A percentile compares a stretch with the other conserved stretches of the same genome.
These are phyloP conservation scores for Pyrenophora tritici-repentis DNA, from an alignment of 2,329 filamentous ascomycete species.

Conservation along the genomic window DNA sequence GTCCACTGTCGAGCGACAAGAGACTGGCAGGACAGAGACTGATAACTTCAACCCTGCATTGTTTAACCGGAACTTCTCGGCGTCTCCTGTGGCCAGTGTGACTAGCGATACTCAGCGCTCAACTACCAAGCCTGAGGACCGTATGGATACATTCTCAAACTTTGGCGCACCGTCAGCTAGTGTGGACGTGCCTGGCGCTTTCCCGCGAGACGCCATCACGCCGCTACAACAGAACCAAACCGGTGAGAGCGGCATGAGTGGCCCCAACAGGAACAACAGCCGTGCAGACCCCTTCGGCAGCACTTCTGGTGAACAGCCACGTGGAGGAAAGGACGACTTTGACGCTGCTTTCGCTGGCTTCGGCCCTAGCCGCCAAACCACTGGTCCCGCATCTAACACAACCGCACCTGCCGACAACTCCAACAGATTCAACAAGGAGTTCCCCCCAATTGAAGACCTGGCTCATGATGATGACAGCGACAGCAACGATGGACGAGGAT, in stretches of 20 bases:
- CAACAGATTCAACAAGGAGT: slow-evolving; percentile 72
- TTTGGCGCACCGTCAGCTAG: slow-evolving; percentile 43
- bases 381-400: slow-evolving; percentile 45
- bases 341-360: slow-evolving; percentile 85
- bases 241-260: slow-evolving; percentile 54
- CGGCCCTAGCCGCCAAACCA: slow-evolving; percentile 57
- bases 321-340: slow-evolving; percentile 73
- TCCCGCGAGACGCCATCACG: slow-evolving; percentile 49
- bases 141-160: slow-evolving; percentile 48
- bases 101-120: slow-evolving; percentile 48
- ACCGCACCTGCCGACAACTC: slow-evolving; percentile 43
- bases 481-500: slow-evolving; percentile 69
- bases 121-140: slow-evolving; percentile 41
- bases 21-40: slow-evolving; percentile 44
- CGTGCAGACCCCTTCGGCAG: slow-evolving; percentile 51
- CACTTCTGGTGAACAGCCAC: slow-evolving; percentile 38
- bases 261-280: slow-evolving; percentile 50
- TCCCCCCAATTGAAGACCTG: slow-evolving; percentile 90
- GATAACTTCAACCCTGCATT: slow-evolving; percentile 43
- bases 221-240: slow-evolving; percentile 56
- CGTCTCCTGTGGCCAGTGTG: slow-evolving; percentile 48
- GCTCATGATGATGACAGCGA: slow-evolving; percentile 85
- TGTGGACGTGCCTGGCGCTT: slow-evolving; percentile 54
- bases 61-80: slow-evolving; percentile 46
- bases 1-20: slow-evolving; percentile 40